A percentile compares a stretch with the other conserved stretches of the same genome.
Evolutionary conservation across 2,329 filamentous ascomycete species (phyloP).

Genomic region (Fusarium neocosmosporiellum): DNA sequence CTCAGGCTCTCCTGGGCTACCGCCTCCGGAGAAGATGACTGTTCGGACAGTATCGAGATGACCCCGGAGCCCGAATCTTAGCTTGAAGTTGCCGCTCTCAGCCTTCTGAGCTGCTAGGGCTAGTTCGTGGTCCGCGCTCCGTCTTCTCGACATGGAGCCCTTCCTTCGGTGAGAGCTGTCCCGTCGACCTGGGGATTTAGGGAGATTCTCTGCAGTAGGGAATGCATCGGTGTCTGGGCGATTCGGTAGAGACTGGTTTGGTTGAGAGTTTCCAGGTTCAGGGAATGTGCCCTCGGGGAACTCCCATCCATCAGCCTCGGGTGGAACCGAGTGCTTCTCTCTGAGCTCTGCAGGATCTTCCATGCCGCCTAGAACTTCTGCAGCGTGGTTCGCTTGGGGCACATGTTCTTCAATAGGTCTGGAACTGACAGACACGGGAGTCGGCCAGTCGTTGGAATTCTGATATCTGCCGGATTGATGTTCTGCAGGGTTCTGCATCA

Average conservation of each 20-base stretch:
- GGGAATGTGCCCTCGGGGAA: conserved; percentile 83
- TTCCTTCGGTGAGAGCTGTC: conserved; percentile 80
- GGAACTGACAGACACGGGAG: conserved; percentile 48
- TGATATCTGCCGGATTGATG: conserved; percentile 56
- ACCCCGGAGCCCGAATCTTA: conserved; percentile 89
- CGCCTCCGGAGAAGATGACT: conserved; percentile 96
- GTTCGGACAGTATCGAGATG: conserved; percentile 94
- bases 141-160: conserved; percentile 79
- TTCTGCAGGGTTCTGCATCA: conserved; percentile 65
- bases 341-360: conserved; percentile 56
- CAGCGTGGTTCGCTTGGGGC: conserved; percentile 51
- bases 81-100: conserved; percentile 86
- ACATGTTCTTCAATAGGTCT: conserved; percentile 50
- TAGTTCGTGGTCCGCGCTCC: conserved; percentile 75
- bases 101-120: conserved; percentile 65
- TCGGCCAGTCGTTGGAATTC: conserved; percentile 50
- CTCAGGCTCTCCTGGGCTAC: conserved; percentile 94
- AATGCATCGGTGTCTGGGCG: conserved; percentile 91
- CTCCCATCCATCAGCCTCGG: conserved; percentile 85
- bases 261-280: conserved; percentile 62
- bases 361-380: conserved; percentile 52
- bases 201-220: conserved; percentile 80
- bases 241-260: conserved; percentile 61
- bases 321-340: conserved; percentile 58
- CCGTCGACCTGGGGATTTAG: conserved; percentile 82